Evolutionary conservation across 2,329 filamentous ascomycete genomes (phyloP), one percentile per base, ranked within the genome.

Genomic region (Cladosporium sp.): DNA sequence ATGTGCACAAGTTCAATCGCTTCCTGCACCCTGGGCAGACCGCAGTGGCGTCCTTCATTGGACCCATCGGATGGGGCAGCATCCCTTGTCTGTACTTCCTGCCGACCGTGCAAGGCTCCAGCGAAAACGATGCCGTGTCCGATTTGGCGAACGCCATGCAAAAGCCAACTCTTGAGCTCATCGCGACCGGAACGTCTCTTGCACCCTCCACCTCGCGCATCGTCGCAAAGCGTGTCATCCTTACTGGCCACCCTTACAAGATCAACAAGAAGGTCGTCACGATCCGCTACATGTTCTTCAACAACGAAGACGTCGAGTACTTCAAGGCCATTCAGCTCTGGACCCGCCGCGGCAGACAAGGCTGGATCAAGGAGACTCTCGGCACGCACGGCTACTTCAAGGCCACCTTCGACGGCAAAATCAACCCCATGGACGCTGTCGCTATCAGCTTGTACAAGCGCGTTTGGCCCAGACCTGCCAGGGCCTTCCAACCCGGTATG

Each of bases 361-460:
- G 93, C 8, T 96, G 85, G 69, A 83, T 98, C 76, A 96, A 96
- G 77, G 93, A 98, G 76, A 81, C 86, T 54, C 74, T 98, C 46
- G 93, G 93, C 63, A 98, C 93, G 34, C 93, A 98, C 71, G 93
- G 93, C n/a, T 98, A 98, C 75, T 97, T 97, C 81, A 98, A 98
- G 78, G 93, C 93, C 10, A 96, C 87, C 2, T 98, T 98, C 74
- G 95, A 98, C 69, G 89, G 85, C 10, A 88, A 87, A 68, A 92
- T 98, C 69, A 97, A 96, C 70, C 91, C 93, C 1, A 88, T 96
- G 73, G 93, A 98, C 72, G 85, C 90, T 3, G 84, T 98, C 43
- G 93, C 89, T 46, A 87, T 97, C 58, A 95, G 89, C 63, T 55
- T 77, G 54, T 77, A 77, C 55, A 78, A 78, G 70, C 61, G 76